A percentile compares a stretch with the other conserved stretches of the same genome.
These are phyloP conservation scores for Simmondsia chinensis DNA, from an alignment of 148 eudicot genomes.

Conservation along the genomic window DNA sequence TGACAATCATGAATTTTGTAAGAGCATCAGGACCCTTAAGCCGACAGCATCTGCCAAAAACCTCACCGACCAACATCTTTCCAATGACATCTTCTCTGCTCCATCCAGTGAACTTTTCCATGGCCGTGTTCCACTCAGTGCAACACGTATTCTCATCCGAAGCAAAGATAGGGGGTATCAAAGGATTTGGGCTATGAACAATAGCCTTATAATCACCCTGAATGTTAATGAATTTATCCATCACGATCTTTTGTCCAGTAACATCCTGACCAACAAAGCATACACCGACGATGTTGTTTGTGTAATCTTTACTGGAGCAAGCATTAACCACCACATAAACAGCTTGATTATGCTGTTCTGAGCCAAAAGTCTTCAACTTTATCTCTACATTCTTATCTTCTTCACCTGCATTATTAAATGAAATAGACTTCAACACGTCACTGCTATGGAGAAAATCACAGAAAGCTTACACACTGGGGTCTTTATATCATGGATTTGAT, in stretches of 20 bases:
- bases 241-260: slow-evolving; percentile 68
- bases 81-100: slow-evolving; percentile 52
- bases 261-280: slow-evolving; percentile 96
- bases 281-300: slow-evolving; percentile 60
- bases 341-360: slow-evolving; percentile 36
- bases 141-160: slow-evolving; percentile 82
- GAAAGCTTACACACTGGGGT: no score
- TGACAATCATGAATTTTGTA: slow-evolving; percentile 82
- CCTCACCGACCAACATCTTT: slow-evolving; percentile 71
- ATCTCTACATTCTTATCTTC: slow-evolving; percentile 90
- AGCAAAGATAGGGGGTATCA: slow-evolving; percentile 94
- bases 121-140: slow-evolving; percentile 91
- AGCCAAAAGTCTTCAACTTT: slow-evolving; percentile 58
- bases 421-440: no score
- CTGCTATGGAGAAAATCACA: no score
- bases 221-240: slow-evolving; percentile 81
- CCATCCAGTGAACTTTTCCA: slow-evolving; percentile 96
- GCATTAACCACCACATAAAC: slow-evolving; percentile 82
- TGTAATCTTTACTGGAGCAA: slow-evolving; percentile 81
- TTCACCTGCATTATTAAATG: slow-evolving; percentile 53
- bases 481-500: no score
- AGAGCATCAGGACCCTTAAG: slow-evolving; percentile 77
- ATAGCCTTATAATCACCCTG: slow-evolving; percentile 92
- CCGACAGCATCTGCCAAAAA: slow-evolving; percentile 68
- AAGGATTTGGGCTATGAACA: slow-evolving; percentile 79